phyloP scores from a whole-genome alignment of 805 yeast genomes.

The Brettanomyces anomalus region DNA sequence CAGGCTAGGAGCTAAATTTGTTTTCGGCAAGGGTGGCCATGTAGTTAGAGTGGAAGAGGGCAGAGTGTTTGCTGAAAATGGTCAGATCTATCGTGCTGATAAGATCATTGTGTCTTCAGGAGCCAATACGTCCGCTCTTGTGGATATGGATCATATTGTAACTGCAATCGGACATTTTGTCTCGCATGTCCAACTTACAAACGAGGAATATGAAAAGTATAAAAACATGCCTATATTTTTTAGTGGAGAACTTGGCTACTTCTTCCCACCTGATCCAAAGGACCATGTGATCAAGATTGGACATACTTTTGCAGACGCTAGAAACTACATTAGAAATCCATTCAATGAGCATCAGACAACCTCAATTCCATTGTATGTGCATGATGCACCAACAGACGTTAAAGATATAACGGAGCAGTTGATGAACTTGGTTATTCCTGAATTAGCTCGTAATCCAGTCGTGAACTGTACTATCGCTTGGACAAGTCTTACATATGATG shows the following conservation, averaged over 20 bases:
- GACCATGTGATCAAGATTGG: constrained; percentile 26
- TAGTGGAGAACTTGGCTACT: constrained; percentile 31
- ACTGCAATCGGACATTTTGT: constrained; percentile 34
- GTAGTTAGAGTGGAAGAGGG: constrained; percentile 11
- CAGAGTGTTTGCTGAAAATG: constrained; percentile 19
- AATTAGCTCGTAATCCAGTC: constrained; percentile 24
- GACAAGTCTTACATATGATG: constrained; percentile 29
- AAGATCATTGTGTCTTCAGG: constrained; percentile 30
- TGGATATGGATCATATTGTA: constrained; percentile 28
- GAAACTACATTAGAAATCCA: constrained; percentile 5
- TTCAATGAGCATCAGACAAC: constrained; percentile 1
- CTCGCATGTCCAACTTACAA: constrained; percentile 29
- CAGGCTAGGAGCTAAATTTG: constrained; percentile 26
- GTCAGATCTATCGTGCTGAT: constrained; percentile 18
- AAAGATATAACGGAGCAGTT: constrained; percentile 3
- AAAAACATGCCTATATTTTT: constrained; percentile 29
- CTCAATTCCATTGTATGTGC: constrained; percentile 6
- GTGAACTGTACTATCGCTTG: constrained; percentile 26
- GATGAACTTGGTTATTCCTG: constrained; percentile 20
- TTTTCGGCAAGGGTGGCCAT: constrained; percentile 18
- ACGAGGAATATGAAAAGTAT: constrained; percentile 21
- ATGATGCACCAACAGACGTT: constrained; percentile 8
- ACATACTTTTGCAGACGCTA: constrained; percentile 30
- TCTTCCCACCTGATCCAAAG: constrained; percentile 31
- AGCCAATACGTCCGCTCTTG: constrained; percentile 27